These are phyloP conservation scores for Mycena maculata DNA, from an alignment of 768 basidiomycete genomes.

Conservation along the genomic window DNA sequence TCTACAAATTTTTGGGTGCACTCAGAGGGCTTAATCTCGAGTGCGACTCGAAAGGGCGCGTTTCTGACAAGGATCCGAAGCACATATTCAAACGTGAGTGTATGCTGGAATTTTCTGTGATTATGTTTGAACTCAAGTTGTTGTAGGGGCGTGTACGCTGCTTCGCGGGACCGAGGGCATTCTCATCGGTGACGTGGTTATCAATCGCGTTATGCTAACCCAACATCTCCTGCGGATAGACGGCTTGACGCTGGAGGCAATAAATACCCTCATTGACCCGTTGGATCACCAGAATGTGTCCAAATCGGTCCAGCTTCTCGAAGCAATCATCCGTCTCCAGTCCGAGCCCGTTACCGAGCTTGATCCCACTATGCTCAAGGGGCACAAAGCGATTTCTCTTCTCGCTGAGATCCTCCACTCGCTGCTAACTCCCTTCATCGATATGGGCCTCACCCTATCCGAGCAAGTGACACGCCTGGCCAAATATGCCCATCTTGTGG, in stretches of 20 bases:
- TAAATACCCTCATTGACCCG: constrained; percentile 40
- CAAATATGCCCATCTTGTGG: constrained; percentile 40
- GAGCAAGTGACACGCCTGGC: constrained; percentile 42
- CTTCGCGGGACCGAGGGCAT: constrained; percentile 19
- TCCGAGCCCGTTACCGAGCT: not conserved
- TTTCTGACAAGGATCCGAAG: constrained; percentile 34
- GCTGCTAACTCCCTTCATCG: constrained; percentile 42
- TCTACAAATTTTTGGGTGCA: constrained; percentile 14
- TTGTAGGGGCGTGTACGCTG: constrained; percentile 27
- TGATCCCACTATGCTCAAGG: not conserved
- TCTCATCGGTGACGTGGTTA: constrained; percentile 11
- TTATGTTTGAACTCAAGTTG: no score
- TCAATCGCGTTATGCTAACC: constrained; percentile 38
- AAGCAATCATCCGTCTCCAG: constrained; percentile 13
- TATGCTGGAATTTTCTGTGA: not conserved
- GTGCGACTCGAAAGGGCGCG: constrained; percentile 22
- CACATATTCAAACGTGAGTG: constrained; percentile 36
- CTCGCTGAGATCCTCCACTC: constrained; percentile 23
- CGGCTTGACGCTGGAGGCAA: constrained; percentile 9
- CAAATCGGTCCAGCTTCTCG: constrained; percentile 43
- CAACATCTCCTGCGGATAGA: constrained; percentile 36
- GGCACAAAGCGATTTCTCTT: constrained; percentile 20
- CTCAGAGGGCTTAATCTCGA: constrained; percentile 33
- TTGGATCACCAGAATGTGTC: constrained; percentile 49
- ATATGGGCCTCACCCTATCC: constrained; percentile 34